Evolutionary conservation across 768 basidiomycete species (phyloP).

Genomic region (Serendipita indica): DNA sequence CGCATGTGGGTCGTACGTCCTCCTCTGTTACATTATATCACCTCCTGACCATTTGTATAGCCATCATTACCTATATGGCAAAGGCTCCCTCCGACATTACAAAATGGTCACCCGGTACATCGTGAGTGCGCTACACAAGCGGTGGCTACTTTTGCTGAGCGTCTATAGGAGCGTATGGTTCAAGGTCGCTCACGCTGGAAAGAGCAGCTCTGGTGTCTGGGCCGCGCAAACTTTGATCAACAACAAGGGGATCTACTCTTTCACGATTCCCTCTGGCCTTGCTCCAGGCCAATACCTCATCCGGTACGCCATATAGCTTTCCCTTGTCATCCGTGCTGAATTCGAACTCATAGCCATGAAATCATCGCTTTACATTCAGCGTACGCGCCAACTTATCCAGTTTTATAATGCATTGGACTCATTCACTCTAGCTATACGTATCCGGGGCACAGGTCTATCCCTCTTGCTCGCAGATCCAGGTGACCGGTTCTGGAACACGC

Average conservation of each 20-base stretch:
- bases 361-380: slow-evolving; percentile 9
- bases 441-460: slow-evolving; percentile 34
- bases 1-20: slow-evolving; percentile 14
- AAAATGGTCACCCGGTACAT: slow-evolving; percentile 28
- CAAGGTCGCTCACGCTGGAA: slow-evolving; percentile 36
- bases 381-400: no score
- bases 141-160: neutral
- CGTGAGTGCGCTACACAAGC: slow-evolving; percentile 19
- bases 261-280: slow-evolving; percentile 33
- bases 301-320: slow-evolving; percentile 31
- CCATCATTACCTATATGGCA: slow-evolving; percentile 34
- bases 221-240: slow-evolving; percentile 29
- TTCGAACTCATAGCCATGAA: neutral
- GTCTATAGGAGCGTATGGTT: slow-evolving; percentile 33
- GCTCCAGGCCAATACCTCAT: slow-evolving; percentile 36
- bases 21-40: neutral
- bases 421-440: no score
- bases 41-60: slow-evolving; percentile 13
- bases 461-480: slow-evolving; percentile 29
- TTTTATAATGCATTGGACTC: slow-evolving; percentile 26
- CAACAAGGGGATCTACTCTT: slow-evolving; percentile 30
- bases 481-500: slow-evolving; percentile 32
- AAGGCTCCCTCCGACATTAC: slow-evolving; percentile 31
- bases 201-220: slow-evolving; percentile 31
- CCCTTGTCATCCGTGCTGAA: neutral